Evolutionary conservation across 495 filamentous ascomycete genomes (phyloP), one percentile per base, ranked within the genome.

Genomic region (Parathielavia appendiculata): DNA sequence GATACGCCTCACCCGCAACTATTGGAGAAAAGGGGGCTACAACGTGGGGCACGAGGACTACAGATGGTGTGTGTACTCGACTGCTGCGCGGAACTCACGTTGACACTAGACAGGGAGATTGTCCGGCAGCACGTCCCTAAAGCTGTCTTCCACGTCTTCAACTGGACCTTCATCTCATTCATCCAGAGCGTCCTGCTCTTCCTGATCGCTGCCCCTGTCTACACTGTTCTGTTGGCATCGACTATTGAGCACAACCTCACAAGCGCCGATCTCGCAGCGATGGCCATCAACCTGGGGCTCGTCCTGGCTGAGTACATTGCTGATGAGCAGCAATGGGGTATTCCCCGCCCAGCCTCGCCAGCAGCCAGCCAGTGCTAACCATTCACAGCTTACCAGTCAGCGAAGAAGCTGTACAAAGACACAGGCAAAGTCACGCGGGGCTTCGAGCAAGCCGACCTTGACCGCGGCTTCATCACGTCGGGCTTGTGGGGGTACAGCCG

Each of bases 21-120:
- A 96, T 71, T 96, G 88, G 88, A 87, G 95, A 51, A 95, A 89
- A 71, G 95, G 95, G 19, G 95, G 95, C 17, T 99, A 97, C 69
- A 72, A 75, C 23, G 78, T 90, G 57, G 92, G 93, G 32, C 85
- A 83, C 12, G 92, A 99, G 71, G 95, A 99, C 72, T 99, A 99
- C 70, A 83, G 95, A 69, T 97, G 92, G 92, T 79, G 59, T 30
- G 32, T 23, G 11, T n/a, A 16, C 4, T 4, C 36, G 17, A 0
- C n/a, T 19, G 19, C 1, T 17, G 10, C 11, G 4, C 5, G 4
- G 17, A 47, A 14, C 20, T 44, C 10, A 22, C 13, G 14, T 51
- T 60, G 54, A 65, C 65, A 41, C 10, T 12, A 22, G 36, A 39
- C 47, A 81, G 78, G 79, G 69, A 68, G 22, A 75, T 82, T 48